Evolutionary conservation across 305 asterid species (phyloP), one percentile per base, ranked within the genome.

Genomic region (Rubia balearica): DNA sequence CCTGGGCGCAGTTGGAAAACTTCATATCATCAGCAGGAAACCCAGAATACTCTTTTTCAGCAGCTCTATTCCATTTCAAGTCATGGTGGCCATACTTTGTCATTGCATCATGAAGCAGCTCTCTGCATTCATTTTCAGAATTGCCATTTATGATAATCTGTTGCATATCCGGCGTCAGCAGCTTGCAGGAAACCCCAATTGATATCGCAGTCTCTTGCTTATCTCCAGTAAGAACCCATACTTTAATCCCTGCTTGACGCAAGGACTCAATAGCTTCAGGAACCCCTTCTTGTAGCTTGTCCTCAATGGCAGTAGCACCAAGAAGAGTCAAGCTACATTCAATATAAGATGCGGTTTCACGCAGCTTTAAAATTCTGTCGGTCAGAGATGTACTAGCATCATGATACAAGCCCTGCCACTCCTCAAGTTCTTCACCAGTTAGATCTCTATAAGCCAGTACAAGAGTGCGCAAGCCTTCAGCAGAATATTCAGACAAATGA

Each of bases 141-240:
- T 79, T 88, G 70, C 98, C 97, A 74, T 94, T 94, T 80, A 91
- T 82, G 68, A 91, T 73, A 77, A 95, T 90, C 85, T 87, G 93
- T 68, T 80, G 82, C 99, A 95, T 91, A 78, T 90, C 93, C 22
- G 94, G 73, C 11, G 94, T 95, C 86, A 95, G 82, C 66, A 95
- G 99, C 82, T 85, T 86, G 85, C 95, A 95, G 77, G 99, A 95
- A 76, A 87, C 89, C 70, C 94, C 99, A 75, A 95, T 95, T 30
- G 99, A 95, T 76, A 95, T 86, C 61, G 99, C 99, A 9, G 99
- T 95, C 83, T 95, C 99, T 82, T 91, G 99, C 86, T 91, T 95
- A 81, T 95, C 99, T 64, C 99, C 99, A 45, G 99, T 95, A 75
- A 95, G 92, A 78, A 95, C 94, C 99, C 98, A 95, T 80, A 91